Percentiles rank a stretch among this genome's conserved stretches.
Conservation (phyloP, 352 stramenopile species). For the Thraustotheca clavata region DNA sequence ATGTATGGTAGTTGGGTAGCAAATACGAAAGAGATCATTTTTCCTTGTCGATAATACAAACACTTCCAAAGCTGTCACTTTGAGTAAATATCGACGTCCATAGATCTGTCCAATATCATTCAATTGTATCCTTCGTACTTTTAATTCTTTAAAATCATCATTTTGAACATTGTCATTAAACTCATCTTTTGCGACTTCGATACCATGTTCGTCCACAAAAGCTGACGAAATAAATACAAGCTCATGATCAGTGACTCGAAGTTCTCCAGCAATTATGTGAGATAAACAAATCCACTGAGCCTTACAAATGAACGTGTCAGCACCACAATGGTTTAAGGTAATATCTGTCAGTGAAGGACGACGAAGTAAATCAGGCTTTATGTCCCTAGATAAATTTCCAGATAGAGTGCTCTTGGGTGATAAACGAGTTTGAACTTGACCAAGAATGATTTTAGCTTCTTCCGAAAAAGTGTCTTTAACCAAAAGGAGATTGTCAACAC, state of each 20-base stretch:
- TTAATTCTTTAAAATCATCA: constrained; percentile 53
- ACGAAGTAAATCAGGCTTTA: neutral
- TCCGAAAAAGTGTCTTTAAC: constrained; percentile 57
- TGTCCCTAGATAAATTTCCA: neutral
- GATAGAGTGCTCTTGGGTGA: neutral
- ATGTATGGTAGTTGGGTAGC: constrained; percentile 21
- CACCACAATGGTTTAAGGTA: neutral
- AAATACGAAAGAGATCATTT: constrained; percentile 81
- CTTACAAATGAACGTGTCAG: constrained; percentile 26
- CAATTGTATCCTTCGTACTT: constrained; percentile 51
- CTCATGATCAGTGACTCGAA: constrained; percentile 41
- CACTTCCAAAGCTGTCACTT: constrained; percentile 66
- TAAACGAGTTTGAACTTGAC: constrained; percentile 56
- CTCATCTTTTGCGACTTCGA: constrained; percentile 38
- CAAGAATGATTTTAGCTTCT: constrained; percentile 49
- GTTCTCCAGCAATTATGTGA: constrained; percentile 54
- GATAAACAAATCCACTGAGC: constrained; percentile 69
- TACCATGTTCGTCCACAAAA: constrained; percentile 65
- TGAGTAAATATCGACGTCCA: constrained; percentile 70
- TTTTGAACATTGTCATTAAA: constrained; percentile 34
- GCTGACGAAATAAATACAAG: constrained; percentile 55
- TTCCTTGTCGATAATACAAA: constrained; percentile 78
- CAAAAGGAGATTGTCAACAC: constrained; percentile 65
- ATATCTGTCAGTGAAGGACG: neutral
- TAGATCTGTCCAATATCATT: constrained; percentile 66